phyloP scores from a whole-genome alignment of 139 green algal species.

The Picochlorum sp. region DNA sequence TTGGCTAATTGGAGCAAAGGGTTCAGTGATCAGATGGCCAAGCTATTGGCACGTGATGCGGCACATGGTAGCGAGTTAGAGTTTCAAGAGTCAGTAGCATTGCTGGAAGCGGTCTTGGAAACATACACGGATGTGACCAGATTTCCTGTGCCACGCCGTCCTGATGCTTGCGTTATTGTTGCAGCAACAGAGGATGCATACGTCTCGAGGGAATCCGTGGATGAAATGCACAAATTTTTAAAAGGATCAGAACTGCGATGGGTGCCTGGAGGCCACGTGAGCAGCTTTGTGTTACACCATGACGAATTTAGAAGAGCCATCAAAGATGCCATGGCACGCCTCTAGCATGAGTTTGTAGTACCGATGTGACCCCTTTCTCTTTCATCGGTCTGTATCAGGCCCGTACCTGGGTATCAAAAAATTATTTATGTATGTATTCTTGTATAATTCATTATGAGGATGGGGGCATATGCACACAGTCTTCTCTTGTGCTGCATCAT shows the following conservation, averaged over 20 bases:
- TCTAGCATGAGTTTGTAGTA: background rate
- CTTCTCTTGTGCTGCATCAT: too few species aligned
- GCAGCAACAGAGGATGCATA: constrained; percentile 68
- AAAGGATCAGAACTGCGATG: constrained; percentile 52
- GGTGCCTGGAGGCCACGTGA: constrained; percentile 68
- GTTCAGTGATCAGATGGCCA: background rate
- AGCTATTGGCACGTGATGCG: constrained; percentile 22
- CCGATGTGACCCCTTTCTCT: too few species aligned
- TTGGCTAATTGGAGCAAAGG: constrained; percentile 1
- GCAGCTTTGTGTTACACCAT: constrained; percentile 69
- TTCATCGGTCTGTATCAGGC: too few species aligned
- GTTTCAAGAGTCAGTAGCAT: constrained; percentile 1
- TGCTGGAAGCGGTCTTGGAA: constrained; percentile 63
- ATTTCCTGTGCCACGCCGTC: constrained; percentile 50
- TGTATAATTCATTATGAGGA: too few species aligned
- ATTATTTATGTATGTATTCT: too few species aligned
- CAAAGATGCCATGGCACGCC: constrained; percentile 13
- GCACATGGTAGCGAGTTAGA: background rate
- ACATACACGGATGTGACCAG: constrained; percentile 71
- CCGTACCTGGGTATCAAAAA: too few species aligned
- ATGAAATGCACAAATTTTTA: constrained; percentile 50
- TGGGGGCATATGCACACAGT: too few species aligned
- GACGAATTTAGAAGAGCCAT: constrained; percentile 37
- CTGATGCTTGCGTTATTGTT: constrained; percentile 66
- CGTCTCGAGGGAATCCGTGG: constrained; percentile 26